phyloP scores from a whole-genome alignment of 768 basidiomycete genomes.

The Thelephora ganbajun region DNA sequence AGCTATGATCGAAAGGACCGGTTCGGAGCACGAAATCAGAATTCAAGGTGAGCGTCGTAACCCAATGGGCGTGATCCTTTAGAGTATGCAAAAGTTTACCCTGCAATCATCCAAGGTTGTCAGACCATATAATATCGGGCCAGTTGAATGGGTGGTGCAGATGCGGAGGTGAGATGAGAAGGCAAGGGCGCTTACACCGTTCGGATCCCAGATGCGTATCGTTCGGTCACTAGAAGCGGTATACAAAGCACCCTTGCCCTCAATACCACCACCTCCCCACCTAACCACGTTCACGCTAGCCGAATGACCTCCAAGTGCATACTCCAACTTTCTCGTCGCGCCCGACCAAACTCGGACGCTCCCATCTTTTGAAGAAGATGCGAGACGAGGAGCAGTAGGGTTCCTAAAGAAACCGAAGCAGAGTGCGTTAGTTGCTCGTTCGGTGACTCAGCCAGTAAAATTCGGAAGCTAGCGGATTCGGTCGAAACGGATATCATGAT shows the following conservation, averaged over 20 bases:
- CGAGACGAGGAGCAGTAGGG: constrained; percentile 63
- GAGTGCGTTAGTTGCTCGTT: background rate
- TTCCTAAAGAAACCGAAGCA: constrained; percentile 35
- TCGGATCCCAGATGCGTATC: constrained; percentile 89
- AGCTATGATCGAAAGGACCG: constrained; percentile 85
- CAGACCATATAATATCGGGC: background rate
- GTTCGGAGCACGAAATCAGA: constrained; percentile 93
- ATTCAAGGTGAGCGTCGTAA: constrained; percentile 89
- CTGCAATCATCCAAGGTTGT: constrained; percentile 21
- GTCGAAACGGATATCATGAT: no score
- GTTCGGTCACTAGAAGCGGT: constrained; percentile 93
- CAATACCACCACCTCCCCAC: constrained; percentile 81
- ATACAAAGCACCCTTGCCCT: constrained; percentile 63
- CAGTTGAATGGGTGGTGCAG: background rate
- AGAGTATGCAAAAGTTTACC: constrained; percentile 74
- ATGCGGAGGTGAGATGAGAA: constrained; percentile 2
- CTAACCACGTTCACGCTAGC: constrained; percentile 91
- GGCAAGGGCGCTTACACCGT: constrained; percentile 32
- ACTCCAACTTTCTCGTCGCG: constrained; percentile 55
- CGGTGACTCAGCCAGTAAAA: constrained; percentile 4
- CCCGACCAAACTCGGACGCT: constrained; percentile 94
- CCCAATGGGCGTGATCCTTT: constrained; percentile 98
- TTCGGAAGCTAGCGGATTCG: background rate
- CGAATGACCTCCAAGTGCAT: constrained; percentile 83
- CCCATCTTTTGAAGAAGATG: constrained; percentile 92